A percentile compares a stretch with the other conserved stretches of the same genome.
Conservation (phyloP, 75 land plant species). For the Isoetes taiwanensis region DNA sequence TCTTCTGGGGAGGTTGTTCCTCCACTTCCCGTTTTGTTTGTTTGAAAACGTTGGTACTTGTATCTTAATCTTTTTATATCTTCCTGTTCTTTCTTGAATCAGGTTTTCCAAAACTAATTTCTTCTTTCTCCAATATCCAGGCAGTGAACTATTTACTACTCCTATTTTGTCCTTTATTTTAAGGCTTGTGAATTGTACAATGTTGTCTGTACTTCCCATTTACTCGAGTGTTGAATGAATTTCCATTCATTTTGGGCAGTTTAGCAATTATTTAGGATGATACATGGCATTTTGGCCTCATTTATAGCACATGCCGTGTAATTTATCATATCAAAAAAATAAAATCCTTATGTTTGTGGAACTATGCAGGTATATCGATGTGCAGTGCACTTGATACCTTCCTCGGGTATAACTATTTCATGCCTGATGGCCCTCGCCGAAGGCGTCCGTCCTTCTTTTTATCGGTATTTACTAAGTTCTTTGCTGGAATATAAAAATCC, state of each 20-base stretch:
- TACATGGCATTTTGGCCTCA: too few species aligned
- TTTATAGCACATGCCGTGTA: too few species aligned
- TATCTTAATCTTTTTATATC: too few species aligned
- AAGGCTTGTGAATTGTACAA: too few species aligned
- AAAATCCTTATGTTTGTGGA: conserved; percentile 5
- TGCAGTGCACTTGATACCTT: conserved; percentile 42
- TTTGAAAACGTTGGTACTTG: background rate
- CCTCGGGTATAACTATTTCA: conserved; percentile 50
- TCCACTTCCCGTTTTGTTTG: background rate
- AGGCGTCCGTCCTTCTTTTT: conserved; percentile 51
- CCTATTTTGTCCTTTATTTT: too few species aligned
- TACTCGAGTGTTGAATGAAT: background rate
- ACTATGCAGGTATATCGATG: conserved; percentile 75
- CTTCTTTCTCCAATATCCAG: too few species aligned
- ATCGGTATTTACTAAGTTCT: conserved; percentile 36
- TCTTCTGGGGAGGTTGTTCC: conserved; percentile 52
- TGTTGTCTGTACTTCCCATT: background rate
- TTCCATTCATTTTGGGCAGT: background rate
- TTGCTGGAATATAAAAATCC: conserved; percentile 43
- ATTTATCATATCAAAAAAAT: background rate
- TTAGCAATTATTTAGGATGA: too few species aligned
- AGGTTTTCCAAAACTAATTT: too few species aligned
- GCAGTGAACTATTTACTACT: too few species aligned
- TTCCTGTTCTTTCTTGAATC: too few species aligned
- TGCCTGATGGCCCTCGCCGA: conserved; percentile 76